Base-by-base conservation (phyloP, 768 basidiomycete genomes). In the Suillus subaureus region DNA sequence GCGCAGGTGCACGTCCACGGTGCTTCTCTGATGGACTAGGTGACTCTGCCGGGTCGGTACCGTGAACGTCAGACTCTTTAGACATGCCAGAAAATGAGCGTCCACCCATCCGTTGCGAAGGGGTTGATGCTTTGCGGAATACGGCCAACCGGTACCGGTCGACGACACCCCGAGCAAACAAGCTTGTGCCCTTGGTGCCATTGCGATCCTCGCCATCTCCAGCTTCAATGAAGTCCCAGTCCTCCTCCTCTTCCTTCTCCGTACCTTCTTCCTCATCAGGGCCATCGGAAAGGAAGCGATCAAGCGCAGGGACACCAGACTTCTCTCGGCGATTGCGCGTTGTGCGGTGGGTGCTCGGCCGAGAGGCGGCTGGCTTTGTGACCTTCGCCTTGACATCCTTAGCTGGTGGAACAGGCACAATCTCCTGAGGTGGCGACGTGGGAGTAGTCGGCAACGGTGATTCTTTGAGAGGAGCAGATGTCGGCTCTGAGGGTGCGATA, bases 111-210 rank as follows among this genome's bases (percentile, higher is more conserved):
- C 84, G 80, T 60, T 83, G 80, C 51, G 81, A 80, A 6, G 90
- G 87, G 13, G 89, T 90, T 16, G 89, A 88, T n/a, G 84, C 83
- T 74, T 94, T 94, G 63, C 93, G 85, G 85, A 94, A 94, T 26
- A 94, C 93, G 18, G 91, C 88, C 62, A 97, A 81, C 64, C 87
- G 84, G 74, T 96, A 97, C 62, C 91, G 84, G 74, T 97, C 94
- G 61, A 95, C 93, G 57, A 96, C 92, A 6, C 94, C 94, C n/a
- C 94, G 88, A 51, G 94, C 90, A 73, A 95, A 96, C 45, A 96
- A 83, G 72, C 90, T 95, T 23, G 87, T 86, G 8, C 88, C 93
- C 72, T 89, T 88, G 31, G 89, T 80, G 21, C 93, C 93, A 67
- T 95, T 94, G 66, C 89, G 83, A 64, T 94, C 93, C 73, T 93